phyloP scores from a whole-genome alignment of 2,329 filamentous ascomycete species.

The Purpureocillium lavendulum region DNA sequence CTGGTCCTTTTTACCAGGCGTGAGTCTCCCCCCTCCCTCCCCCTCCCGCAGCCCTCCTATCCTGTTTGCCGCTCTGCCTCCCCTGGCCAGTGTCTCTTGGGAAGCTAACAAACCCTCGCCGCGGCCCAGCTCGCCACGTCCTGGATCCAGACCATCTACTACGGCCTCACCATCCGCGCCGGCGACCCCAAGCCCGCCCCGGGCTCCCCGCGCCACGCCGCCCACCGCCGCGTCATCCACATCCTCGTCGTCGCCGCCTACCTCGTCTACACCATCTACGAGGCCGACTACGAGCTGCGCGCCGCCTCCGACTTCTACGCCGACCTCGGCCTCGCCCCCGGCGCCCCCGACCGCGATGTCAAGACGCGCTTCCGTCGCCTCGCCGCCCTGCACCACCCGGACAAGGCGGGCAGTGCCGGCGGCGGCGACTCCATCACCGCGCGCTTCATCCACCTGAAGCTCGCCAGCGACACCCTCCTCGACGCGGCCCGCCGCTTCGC shows the following conservation, averaged over 20 bases:
- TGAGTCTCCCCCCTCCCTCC: constrained; percentile 20
- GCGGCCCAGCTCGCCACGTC: constrained; percentile 74
- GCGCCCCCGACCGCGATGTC: constrained; percentile 65
- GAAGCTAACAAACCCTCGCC: too few species aligned
- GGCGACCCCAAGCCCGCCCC: constrained; percentile 72
- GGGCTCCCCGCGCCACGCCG: constrained; percentile 57
- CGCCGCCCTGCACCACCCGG: constrained; percentile 67
- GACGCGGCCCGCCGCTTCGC: constrained; percentile 72
- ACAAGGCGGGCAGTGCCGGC: constrained; percentile 54
- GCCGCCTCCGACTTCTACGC: constrained; percentile 69
- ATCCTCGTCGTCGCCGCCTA: constrained; percentile 76
- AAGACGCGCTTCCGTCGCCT: constrained; percentile 80
- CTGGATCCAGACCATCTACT: constrained; percentile 74
- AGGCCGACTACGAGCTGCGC: constrained; percentile 76
- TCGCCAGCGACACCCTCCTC: constrained; percentile 73
- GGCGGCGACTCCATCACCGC: constrained; percentile 3
- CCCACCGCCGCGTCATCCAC: constrained; percentile 75
- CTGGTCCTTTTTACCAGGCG: constrained; percentile 49
- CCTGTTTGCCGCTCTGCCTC: too few species aligned
- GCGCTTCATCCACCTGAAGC: constrained; percentile 74
- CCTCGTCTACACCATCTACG: constrained; percentile 86
- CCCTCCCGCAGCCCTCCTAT: neutral
- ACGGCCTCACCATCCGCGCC: constrained; percentile 80
- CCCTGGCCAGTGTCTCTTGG: too few species aligned
- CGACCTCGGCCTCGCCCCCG: constrained; percentile 60